A percentile compares a stretch with the other conserved stretches of the same genome.
phyloP scores from a whole-genome alignment of 2,329 filamentous ascomycete species.

The Penicillium griseofulvum region DNA sequence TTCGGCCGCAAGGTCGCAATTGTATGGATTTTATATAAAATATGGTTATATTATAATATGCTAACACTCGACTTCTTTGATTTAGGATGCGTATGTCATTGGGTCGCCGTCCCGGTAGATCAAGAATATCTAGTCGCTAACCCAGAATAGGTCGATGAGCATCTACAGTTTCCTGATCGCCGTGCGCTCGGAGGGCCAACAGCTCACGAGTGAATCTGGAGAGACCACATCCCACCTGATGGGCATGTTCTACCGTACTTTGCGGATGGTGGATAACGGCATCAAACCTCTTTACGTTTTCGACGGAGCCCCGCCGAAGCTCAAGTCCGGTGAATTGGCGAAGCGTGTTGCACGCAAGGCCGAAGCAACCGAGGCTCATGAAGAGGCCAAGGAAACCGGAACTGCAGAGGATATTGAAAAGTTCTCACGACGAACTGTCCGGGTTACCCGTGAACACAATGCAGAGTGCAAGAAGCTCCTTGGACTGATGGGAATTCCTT shows the following conservation, averaged over 20 bases:
- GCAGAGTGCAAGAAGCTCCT: slow-evolving; percentile 86
- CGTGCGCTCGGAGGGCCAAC: slow-evolving; percentile 92
- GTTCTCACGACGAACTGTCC: slow-evolving; percentile 87
- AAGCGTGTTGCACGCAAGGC: slow-evolving; percentile 95
- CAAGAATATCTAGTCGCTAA: slow-evolving; percentile 16
- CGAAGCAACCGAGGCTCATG: slow-evolving; percentile 82
- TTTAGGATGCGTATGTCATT: slow-evolving; percentile 56
- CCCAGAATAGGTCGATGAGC: slow-evolving; percentile 75
- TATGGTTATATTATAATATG: slow-evolving; percentile 12
- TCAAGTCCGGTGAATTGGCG: slow-evolving; percentile 95
- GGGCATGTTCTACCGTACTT: slow-evolving; percentile 98
- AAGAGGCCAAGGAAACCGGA: slow-evolving; percentile 95
- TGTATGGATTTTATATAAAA: slow-evolving; percentile 50
- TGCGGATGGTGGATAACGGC: slow-evolving; percentile 97
- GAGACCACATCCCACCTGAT: slow-evolving; percentile 98
- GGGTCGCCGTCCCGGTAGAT: neutral
- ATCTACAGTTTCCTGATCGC: slow-evolving; percentile 98
- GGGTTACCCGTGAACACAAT: slow-evolving; percentile 96
- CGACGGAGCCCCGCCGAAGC: slow-evolving; percentile 91
- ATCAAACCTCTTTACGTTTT: slow-evolving; percentile 99
- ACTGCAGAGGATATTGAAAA: slow-evolving; percentile 98
- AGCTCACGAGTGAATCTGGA: slow-evolving; percentile 90
- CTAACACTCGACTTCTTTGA: slow-evolving; percentile 9
- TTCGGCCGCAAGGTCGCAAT: slow-evolving; percentile 98
- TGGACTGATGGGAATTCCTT: slow-evolving; percentile 94